Base-by-base conservation (phyloP, 164 flowering plant species). In the Aristolochia californica region DNA sequence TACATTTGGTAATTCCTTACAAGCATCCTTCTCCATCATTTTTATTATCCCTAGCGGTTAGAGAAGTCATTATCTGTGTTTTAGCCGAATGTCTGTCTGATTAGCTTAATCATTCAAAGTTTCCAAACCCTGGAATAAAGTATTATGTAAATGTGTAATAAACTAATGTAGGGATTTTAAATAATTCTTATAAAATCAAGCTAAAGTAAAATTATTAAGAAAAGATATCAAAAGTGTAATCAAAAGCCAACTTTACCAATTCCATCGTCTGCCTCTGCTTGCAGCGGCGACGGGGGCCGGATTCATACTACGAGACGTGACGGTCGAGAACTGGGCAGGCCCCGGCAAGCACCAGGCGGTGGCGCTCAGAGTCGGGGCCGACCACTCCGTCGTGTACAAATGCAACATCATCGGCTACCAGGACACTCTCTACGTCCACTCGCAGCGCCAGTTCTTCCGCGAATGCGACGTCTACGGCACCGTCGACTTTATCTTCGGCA, bases 401-500 rank as follows among this genome's bases (percentile, higher is more conserved):
- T 88, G 96, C 80, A 76, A 53, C 61, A 62, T 88, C 27, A 74
- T 75, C n/a, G 93, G 93, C 0, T 85, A 83, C 75, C 96, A 88
- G 65, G 96, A 88, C 77, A 82, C 88, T 0, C 73, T 85, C 21
- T 88, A 84, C 64, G 94, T 84, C 0, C 96, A 85, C 68, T 83
- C 93, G 7, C 74, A 80, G 7, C 90, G 93, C 11, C 93, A 85
- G 20, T 88, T 88, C 77, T 85, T 53, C 61, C 73, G 93, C 0
- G 96, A 88, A 48, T 82, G 87, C 23, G 93, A 77, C 59, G 59
- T 88, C 2, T 85, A 80, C 23, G 94, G 96, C 2, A 83, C 93
- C 0, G 91, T 88, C 1, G 96, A 88, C 59, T 85, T 85, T 74
- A 88, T 88, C 4, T 88, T 88, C 51, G 96, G 96, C 17, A 88